Evolutionary conservation across 1,284 basidiomycete species (phyloP), one percentile per base, ranked within the genome.

Genomic region (Neolentinus lepideus): DNA sequence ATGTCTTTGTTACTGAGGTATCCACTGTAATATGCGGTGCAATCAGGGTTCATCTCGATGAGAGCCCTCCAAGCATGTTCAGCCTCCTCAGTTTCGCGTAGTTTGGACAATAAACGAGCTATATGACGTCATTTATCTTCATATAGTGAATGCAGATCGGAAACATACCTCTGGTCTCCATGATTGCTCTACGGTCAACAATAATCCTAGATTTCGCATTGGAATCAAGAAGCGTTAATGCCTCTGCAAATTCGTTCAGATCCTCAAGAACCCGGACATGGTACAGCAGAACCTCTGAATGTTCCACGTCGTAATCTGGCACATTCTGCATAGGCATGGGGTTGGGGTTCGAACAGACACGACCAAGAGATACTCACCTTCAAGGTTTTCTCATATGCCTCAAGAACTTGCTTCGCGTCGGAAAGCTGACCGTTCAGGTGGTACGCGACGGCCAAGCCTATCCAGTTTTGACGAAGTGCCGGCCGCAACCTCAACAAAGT

Each of bases 381-480:
- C 35, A 88, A 66, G 22, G 77, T 82, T 51, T 66, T 67, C 60
- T 85, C 82, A 59, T 88, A 85, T 36, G 84, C 81, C 54, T 90
- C 85, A 50, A 96, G 70, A 1, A 92, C 83, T 29, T 83, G 81
- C 62, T 84, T 81, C 1, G 94, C 88, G 64, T 92, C 88, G 3
- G 72, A 67, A 3, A 83, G 68, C 62, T 94, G 88, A 4, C 88
- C 90, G 57, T 84, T 90, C 21, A 99, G 77, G 65, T 94, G 89
- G 68, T 94, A 88, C 1, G 94, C 92, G 24, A 98, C 82, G 14
- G 94, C 93, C 53, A 97, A 77, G 1, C 81, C 90, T 53, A 95
- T 75, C 97, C 97, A 99, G 67, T 94, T 91, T 56, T 89, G 82
- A 12, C 96, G 88, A 24, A 91, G 73, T 58, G 88, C 87, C 0